Percentiles rank a stretch among this genome's conserved stretches.
These are phyloP conservation scores for Alternaria arborescens DNA, from an alignment of 2,329 filamentous ascomycete genomes.

Conservation along the genomic window DNA sequence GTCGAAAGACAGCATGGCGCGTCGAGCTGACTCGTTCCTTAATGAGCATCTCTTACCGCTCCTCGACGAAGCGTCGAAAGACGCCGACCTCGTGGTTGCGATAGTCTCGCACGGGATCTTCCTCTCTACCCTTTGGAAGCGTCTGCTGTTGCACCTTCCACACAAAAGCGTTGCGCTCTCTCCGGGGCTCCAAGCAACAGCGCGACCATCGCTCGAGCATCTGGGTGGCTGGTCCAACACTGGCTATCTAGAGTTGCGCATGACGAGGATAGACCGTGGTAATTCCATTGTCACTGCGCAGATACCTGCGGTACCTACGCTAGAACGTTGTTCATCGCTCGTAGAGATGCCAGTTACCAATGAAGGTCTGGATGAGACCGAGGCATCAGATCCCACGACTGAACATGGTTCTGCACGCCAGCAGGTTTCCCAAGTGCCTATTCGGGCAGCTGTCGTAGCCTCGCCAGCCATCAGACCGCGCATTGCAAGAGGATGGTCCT, in stretches of 20 bases:
- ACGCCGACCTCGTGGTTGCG: slow-evolving; percentile 59
- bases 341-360: slow-evolving; percentile 5
- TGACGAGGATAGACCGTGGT: slow-evolving; percentile 27
- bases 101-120: slow-evolving; percentile 87
- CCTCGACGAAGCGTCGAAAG: slow-evolving; percentile 47
- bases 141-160: slow-evolving; percentile 66
- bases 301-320: neutral
- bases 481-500: slow-evolving; percentile 53
- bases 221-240: slow-evolving; percentile 72
- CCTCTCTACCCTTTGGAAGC: slow-evolving; percentile 72
- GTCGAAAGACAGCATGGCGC: slow-evolving; percentile 71
- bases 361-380: slow-evolving; percentile 2
- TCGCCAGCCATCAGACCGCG: slow-evolving; percentile 1
- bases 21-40: slow-evolving; percentile 72
- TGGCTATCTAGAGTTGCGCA: slow-evolving; percentile 64
- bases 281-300: neutral
- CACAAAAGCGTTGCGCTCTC: slow-evolving; percentile 56
- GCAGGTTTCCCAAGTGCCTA: neutral
- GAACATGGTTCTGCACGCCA: neutral
- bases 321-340: slow-evolving; percentile 4
- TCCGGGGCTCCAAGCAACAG: slow-evolving; percentile 52
- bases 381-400: neutral
- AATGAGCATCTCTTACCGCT: slow-evolving; percentile 69
- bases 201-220: slow-evolving; percentile 58
- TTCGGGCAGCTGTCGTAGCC: neutral